phyloP scores from a whole-genome alignment of 164 flowering plant genomes.

The Taxillus chinensis region DNA sequence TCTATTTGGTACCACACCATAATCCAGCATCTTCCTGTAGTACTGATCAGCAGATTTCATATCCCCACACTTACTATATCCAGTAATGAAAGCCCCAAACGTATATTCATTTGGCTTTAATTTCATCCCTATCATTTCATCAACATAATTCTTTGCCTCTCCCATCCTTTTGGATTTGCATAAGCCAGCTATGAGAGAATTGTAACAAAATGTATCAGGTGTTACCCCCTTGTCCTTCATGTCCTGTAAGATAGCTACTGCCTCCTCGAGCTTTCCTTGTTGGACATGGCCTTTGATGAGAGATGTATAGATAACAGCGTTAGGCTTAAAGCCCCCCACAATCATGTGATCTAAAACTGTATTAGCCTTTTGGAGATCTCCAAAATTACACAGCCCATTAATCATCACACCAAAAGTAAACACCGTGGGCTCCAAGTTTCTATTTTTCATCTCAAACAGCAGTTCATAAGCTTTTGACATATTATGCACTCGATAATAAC shows the following conservation, averaged over 20 bases:
- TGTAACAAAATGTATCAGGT: conserved; percentile 64
- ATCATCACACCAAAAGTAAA: conserved; percentile 39
- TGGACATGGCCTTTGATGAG: conserved; percentile 39
- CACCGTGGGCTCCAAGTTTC: conserved; percentile 26
- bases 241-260: conserved; percentile 25
- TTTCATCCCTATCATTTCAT: conserved; percentile 44
- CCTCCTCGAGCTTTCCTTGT: conserved; percentile 40
- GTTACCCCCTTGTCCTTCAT: conserved; percentile 48
- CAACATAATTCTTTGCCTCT: conserved; percentile 38
- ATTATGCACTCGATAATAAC: conserved; percentile 29
- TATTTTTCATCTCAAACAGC: conserved; percentile 46
- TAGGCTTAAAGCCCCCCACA: conserved; percentile 36
- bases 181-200: conserved; percentile 47
- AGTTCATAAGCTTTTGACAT: conserved; percentile 27
- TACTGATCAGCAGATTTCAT: conserved; percentile 40
- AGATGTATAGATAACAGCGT: conserved; percentile 35
- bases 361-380: conserved; percentile 34
- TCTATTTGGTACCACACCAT: conserved; percentile 46
- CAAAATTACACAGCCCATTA: conserved; percentile 32
- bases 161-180: conserved; percentile 51
- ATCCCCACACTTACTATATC: conserved; percentile 42
- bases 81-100: conserved; percentile 59
- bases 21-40: conserved; percentile 46
- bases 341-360: conserved; percentile 31
- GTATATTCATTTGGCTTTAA: conserved; percentile 45